Evolutionary conservation across 495 filamentous ascomycete species (phyloP).

Genomic region (Xylaria intraflava): DNA sequence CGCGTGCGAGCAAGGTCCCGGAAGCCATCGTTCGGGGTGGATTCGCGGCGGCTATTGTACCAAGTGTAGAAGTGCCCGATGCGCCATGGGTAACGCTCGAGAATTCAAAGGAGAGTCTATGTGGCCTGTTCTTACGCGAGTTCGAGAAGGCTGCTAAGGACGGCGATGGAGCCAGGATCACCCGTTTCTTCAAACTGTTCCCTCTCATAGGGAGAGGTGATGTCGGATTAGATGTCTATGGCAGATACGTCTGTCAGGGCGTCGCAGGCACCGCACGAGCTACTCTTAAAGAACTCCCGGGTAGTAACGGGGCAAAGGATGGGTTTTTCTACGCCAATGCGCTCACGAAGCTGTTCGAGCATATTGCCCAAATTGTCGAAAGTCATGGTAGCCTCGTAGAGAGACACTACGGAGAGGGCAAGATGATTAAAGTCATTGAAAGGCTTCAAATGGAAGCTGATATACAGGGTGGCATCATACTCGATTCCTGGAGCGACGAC

Average conservation of each 20-base stretch:
- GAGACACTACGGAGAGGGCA: slow-evolving; percentile 82
- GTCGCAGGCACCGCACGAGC: slow-evolving; percentile 75
- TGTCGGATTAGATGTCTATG: slow-evolving; percentile 88
- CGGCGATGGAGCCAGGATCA: slow-evolving; percentile 78
- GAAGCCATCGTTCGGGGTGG: slow-evolving; percentile 67
- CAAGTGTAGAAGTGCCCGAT: slow-evolving; percentile 91
- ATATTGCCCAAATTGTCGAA: slow-evolving; percentile 93
- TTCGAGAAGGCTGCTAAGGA: slow-evolving; percentile 89
- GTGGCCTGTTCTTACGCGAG: slow-evolving; percentile 82
- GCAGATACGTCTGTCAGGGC: slow-evolving; percentile 88
- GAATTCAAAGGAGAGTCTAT: slow-evolving; percentile 77
- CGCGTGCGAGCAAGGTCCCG: slow-evolving; percentile 74
- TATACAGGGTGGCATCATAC: slow-evolving; percentile 91
- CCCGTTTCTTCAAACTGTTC: slow-evolving; percentile 96
- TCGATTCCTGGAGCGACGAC: slow-evolving; percentile 94
- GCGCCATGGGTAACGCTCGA: slow-evolving; percentile 81
- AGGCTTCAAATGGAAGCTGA: slow-evolving; percentile 89
- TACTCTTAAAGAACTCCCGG: slow-evolving; percentile 60
- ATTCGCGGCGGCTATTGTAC: slow-evolving; percentile 92
- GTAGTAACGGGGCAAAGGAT: slow-evolving; percentile 48
- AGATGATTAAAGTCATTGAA: slow-evolving; percentile 95
- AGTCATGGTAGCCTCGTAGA: slow-evolving; percentile 84
- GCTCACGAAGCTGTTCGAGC: slow-evolving; percentile 88
- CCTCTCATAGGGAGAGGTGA: slow-evolving; percentile 87
- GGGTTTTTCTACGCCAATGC: slow-evolving; percentile 89